Base-by-base conservation (phyloP, 2,329 filamentous ascomycete genomes). In the Ciborinia camelliae region DNA sequence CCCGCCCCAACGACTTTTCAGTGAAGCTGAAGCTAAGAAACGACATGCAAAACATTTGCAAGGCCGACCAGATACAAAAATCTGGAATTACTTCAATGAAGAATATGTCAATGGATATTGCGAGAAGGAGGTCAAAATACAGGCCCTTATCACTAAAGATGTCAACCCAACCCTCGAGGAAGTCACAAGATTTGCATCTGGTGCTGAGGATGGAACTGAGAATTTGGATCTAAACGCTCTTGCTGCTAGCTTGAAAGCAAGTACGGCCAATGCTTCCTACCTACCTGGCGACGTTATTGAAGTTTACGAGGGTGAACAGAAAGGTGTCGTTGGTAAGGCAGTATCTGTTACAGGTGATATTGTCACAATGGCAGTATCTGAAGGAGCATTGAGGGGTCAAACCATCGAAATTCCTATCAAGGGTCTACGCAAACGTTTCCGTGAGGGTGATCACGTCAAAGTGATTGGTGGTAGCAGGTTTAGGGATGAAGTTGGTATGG, bases 391-490 rank as follows among this genome's bases (percentile, higher is more conserved):
- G 35, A 82, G 81, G 60, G 94, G 93, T 12, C 90, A 96, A 75
- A 87, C 84, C 6, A 95, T 99, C 53, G 94, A 98, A 75, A 93
- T 96, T 14, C 95, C 95, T 1, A 90, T 92, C 68, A 96, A 95
- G 78, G 91, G 91, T 52, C 82, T 99, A 32, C 90, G 95, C 65
- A 99, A 99, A 79, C 86, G 91, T 37, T 99, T 99, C 83, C 87
- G 85, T 69, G 85, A 93, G 68, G 95, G 95, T 81, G 95, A 99
- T 73, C 95, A 99, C 75, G 95, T 99, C 80, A 98, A 98, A 80
- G 95, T 99, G 71, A 96, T 97, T 75, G 94, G 95, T 63, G 94
- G 93, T 47, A 97, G 93, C 79, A 90, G 92, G 72, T 98, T 93
- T 76, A 87, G 91, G 63, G 95, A 97, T 72, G 95, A 99, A 78